phyloP scores from a whole-genome alignment of 257 asterid genomes.

The Solanum commersonii region DNA sequence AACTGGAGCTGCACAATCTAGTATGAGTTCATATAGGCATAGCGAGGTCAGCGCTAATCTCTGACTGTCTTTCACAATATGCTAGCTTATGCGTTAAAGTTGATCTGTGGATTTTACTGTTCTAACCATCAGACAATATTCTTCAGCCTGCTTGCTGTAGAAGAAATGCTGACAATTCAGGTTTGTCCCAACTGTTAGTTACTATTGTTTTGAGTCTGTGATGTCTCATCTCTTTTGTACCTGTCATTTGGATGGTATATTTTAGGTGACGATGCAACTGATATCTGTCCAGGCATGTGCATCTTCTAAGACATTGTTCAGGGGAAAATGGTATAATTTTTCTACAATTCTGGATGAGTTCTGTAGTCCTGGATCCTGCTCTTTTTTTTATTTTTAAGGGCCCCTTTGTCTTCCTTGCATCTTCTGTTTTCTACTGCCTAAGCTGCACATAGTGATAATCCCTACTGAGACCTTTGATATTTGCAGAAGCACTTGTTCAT shows the following conservation, averaged over 20 bases:
- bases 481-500: not conserved
- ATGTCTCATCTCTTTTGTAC: not conserved
- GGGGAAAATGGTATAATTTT: slow-evolving; percentile 42
- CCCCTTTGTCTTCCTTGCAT: not conserved
- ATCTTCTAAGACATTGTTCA: slow-evolving; percentile 55
- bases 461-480: not conserved
- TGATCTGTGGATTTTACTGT: not conserved
- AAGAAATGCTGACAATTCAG: slow-evolving; percentile 36
- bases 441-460: not conserved
- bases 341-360: slow-evolving; percentile 17
- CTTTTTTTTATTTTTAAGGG: not conserved
- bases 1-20: not conserved
- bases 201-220: not conserved
- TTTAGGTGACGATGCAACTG: slow-evolving; percentile 19
- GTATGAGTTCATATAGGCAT: slow-evolving; percentile 4
- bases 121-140: not conserved
- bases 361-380: not conserved
- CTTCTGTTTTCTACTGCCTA: not conserved
- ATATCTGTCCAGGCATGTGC: slow-evolving; percentile 14
- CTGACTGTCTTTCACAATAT: not conserved
- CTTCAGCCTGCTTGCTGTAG: slow-evolving; percentile 62
- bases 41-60: not conserved
- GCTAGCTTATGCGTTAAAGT: not conserved
- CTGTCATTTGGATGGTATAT: not conserved
- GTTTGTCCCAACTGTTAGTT: slow-evolving; percentile 21